phyloP scores from a whole-genome alignment of 176 grass and related monocot genomes.

The Eleusine indica region DNA sequence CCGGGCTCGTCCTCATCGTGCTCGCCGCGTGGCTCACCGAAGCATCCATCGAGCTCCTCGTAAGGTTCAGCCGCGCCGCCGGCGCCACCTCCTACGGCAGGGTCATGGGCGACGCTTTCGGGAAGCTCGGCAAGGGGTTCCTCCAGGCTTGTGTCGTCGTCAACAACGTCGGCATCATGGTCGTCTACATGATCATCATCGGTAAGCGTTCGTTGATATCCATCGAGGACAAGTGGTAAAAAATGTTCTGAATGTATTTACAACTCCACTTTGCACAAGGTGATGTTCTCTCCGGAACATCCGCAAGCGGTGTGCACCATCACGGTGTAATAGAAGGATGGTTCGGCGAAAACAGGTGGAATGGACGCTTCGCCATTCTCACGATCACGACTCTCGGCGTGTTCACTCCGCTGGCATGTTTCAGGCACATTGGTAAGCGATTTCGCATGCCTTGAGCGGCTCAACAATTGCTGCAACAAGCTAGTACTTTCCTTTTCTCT shows the following conservation, averaged over 20 bases:
- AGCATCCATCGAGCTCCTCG: conserved; percentile 78
- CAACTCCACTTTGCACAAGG: conserved; percentile 36
- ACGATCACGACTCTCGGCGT: conserved; percentile 55
- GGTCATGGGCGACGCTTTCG: conserved; percentile 88
- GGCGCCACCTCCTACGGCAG: conserved; percentile 63
- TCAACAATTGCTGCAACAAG: too few relatives aligned
- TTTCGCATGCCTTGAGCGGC: not conserved
- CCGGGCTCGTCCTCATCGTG: conserved; percentile 66
- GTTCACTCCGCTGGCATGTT: conserved; percentile 67
- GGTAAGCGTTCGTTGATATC: conserved; percentile 42
- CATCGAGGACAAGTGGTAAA: not conserved
- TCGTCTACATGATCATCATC: conserved; percentile 99
- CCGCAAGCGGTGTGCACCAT: conserved; percentile 68
- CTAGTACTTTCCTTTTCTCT: not conserved
- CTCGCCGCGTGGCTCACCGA: conserved; percentile 83
- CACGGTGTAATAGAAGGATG: conserved; percentile 88
- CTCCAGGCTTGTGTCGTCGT: conserved; percentile 79
- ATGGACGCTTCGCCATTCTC: conserved; percentile 76
- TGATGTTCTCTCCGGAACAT: conserved; percentile 90
- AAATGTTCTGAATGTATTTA: not conserved
- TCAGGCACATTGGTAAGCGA: conserved; percentile 75
- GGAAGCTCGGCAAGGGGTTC: conserved; percentile 54
- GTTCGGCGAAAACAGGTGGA: conserved; percentile 88
- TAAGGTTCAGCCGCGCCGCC: conserved; percentile 68
- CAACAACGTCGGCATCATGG: conserved; percentile 88